Conservation (phyloP, 805 yeast species). For the Candida saitoana region DNA sequence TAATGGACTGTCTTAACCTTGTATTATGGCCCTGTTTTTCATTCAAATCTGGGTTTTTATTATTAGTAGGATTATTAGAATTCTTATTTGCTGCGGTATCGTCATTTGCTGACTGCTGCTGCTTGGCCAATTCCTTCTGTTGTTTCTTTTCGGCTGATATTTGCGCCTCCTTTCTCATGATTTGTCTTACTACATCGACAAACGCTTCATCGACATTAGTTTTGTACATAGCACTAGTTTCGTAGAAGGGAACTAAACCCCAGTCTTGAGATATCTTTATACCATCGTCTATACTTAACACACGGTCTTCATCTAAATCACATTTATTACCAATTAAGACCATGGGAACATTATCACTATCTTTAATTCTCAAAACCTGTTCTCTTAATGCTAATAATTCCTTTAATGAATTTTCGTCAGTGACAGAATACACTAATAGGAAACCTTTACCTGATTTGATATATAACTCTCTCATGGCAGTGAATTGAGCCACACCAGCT, state of each 20-base stretch:
- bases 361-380: constrained; percentile 82
- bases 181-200: constrained; percentile 82
- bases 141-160: constrained; percentile 42
- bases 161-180: constrained; percentile 68
- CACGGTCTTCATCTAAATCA: constrained; percentile 72
- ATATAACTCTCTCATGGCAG: constrained; percentile 89
- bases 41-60: constrained; percentile 6
- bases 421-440: constrained; percentile 54
- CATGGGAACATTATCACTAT: constrained; percentile 74
- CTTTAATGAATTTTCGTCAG: constrained; percentile 61
- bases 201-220: constrained; percentile 90
- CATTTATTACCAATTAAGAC: constrained; percentile 89
- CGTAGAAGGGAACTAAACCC: constrained; percentile 90
- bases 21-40: constrained; percentile 7
- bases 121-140: constrained; percentile 39
- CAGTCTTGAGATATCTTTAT: constrained; percentile 76
- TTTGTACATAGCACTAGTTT: constrained; percentile 87
- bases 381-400: constrained; percentile 77
- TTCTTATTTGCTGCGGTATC: constrained; percentile 6
- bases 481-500: constrained; percentile 78
- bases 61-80: constrained; percentile 4
- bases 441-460: constrained; percentile 83
- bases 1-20: constrained; percentile 18
- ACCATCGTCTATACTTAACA: constrained; percentile 77
- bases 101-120: constrained; percentile 16